phyloP scores from a whole-genome alignment of 169 alveolate species.

The Plasmodium reichenowi region DNA sequence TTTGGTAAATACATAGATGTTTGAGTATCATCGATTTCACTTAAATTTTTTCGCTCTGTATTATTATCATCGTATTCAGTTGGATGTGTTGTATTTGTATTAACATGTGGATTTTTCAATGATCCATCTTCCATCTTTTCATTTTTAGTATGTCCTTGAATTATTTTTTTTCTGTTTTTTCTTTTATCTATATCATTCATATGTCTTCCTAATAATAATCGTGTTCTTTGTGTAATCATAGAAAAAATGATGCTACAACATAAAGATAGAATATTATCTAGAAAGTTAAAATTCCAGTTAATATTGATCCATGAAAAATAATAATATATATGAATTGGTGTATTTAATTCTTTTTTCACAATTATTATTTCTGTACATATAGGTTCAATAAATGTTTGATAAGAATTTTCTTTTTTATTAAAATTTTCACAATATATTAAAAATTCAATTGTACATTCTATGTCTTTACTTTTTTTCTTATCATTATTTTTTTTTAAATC shows the following conservation, averaged over 20 bases:
- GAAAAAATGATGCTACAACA: conserved; percentile 75
- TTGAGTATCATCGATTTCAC: conserved; percentile 71
- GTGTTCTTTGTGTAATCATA: conserved; percentile 72
- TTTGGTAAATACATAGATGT: conserved; percentile 51
- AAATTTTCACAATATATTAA: conserved; percentile 64
- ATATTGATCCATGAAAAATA: conserved; percentile 73
- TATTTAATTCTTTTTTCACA: conserved; percentile 28
- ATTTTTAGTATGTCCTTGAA: conserved; percentile 8
- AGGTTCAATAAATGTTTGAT: conserved; percentile 75
- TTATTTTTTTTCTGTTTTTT: conserved; percentile 19
- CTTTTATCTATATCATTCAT: conserved; percentile 38
- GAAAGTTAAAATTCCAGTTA: conserved; percentile 54
- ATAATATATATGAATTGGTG: conserved; percentile 65
- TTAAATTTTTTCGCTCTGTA: conserved; percentile 53
- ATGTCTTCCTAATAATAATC: conserved; percentile 56
- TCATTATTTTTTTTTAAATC: conserved; percentile 54
- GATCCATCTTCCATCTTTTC: conserved; percentile 54
- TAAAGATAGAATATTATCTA: conserved; percentile 60
- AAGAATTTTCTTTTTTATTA: conserved; percentile 66
- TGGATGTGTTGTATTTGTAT: conserved; percentile 18
- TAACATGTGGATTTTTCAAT: conserved; percentile 31
- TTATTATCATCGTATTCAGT: conserved; percentile 63
- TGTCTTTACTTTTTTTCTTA: conserved; percentile 40
- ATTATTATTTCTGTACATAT: conserved; percentile 60
- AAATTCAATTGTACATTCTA: conserved; percentile 57